Evolutionary conservation across 495 filamentous ascomycete genomes (phyloP).

Genomic region (Xylaria longipes): DNA sequence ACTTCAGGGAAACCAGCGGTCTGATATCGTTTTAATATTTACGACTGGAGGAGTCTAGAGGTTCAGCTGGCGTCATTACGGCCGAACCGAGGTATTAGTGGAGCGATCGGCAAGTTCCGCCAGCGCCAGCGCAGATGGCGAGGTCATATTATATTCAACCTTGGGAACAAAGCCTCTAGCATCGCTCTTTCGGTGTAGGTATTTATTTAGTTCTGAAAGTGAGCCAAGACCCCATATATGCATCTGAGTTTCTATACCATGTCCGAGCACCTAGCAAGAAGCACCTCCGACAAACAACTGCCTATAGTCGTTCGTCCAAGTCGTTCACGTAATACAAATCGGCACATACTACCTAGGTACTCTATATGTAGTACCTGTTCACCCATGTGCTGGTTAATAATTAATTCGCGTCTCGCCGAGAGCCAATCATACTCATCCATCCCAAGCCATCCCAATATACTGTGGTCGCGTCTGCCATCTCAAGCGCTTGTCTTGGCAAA

Average conservation of each 20-base stretch:
- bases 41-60: not conserved
- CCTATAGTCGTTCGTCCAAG: not conserved
- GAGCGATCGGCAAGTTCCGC: constrained; percentile 2
- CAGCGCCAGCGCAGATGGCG: not conserved
- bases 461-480: not conserved
- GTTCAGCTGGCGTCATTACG: not conserved
- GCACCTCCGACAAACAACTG: not conserved
- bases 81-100: not conserved
- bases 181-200: not conserved
- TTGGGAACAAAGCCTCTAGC: not conserved
- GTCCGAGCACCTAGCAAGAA: not conserved
- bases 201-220: not conserved
- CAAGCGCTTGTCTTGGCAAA: not conserved
- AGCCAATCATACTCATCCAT: not conserved
- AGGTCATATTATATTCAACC: not conserved
- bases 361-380: not conserved
- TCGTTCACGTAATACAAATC: not conserved
- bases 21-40: not conserved
- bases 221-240: not conserved
- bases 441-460: not conserved
- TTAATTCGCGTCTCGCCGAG: not conserved
- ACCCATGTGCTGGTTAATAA: not conserved
- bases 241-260: not conserved
- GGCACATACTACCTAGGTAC: not conserved
- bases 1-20: not conserved